Evolutionary conservation across 2,329 filamentous ascomycete species (phyloP).

Genomic region (Fusarium graminum): DNA sequence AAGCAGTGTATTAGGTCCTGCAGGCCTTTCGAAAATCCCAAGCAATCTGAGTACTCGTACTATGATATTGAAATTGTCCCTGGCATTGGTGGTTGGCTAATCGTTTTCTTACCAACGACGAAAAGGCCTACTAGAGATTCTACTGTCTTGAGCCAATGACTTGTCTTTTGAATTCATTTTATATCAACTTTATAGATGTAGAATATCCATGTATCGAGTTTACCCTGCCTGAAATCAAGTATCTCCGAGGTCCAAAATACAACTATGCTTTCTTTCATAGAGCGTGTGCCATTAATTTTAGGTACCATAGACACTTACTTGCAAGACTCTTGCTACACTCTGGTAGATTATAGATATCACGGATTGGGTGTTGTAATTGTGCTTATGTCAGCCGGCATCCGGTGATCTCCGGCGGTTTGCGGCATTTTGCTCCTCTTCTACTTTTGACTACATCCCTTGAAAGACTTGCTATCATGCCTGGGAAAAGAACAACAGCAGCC

Average conservation of each 20-base stretch:
- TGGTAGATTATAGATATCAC: not conserved
- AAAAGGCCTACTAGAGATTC: not conserved
- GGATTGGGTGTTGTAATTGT: not conserved
- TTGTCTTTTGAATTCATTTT: no score
- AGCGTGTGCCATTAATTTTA: no score
- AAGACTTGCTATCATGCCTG: slow-evolving; percentile 6
- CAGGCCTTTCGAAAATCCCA: not conserved
- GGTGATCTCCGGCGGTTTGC: slow-evolving; percentile 23
- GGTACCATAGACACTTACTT: no score
- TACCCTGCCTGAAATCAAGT: no score
- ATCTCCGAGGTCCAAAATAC: no score
- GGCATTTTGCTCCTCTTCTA: slow-evolving; percentile 8
- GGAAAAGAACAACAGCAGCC: slow-evolving; percentile 9
- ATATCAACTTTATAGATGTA: no score
- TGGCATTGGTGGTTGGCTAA: not conserved
- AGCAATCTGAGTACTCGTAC: not conserved
- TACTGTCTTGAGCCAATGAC: no score
- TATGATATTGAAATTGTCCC: not conserved
- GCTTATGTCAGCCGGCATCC: slow-evolving; percentile 16
- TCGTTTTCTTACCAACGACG: not conserved
- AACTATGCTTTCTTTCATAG: no score
- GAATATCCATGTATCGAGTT: no score
- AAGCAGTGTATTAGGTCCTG: not conserved
- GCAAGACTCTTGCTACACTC: no score
- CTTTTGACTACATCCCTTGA: not conserved